Evolutionary conservation across 176 grass and related monocot genomes (phyloP).

Genomic region (Paspalum vaginatum): DNA sequence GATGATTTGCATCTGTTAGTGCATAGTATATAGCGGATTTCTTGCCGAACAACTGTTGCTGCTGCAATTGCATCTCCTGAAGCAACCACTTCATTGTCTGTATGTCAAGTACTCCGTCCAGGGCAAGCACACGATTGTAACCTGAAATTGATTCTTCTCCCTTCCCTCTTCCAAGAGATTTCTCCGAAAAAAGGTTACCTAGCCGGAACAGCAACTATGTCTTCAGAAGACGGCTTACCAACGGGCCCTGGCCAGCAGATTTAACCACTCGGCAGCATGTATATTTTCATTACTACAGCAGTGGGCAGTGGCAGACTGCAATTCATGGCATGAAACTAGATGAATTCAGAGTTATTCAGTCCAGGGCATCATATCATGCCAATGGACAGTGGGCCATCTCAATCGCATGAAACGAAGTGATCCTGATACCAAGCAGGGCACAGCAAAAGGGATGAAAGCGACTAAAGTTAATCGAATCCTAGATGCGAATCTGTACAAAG

Average conservation of each 20-base stretch:
- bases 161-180: too few relatives aligned
- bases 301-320: too few relatives aligned
- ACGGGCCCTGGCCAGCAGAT: background rate
- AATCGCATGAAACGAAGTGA: background rate
- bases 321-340: background rate
- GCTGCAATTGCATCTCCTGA: background rate
- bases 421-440: constrained; percentile 28
- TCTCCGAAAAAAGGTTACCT: constrained; percentile 1
- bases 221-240: background rate
- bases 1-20: background rate
- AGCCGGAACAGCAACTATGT: background rate
- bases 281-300: background rate
- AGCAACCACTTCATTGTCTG: background rate
- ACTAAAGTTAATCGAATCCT: constrained; percentile 7
- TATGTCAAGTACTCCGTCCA: background rate
- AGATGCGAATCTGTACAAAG: constrained; percentile 14
- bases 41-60: background rate
- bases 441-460: constrained; percentile 19
- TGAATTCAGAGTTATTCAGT: background rate
- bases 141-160: background rate
- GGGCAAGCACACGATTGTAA: background rate
- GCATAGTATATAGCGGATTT: constrained; percentile 5
- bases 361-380: constrained; percentile 11
- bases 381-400: constrained; percentile 1
- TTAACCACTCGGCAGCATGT: background rate